A percentile compares a stretch with the other conserved stretches of the same genome.
phyloP scores from a whole-genome alignment of 202 grass and related monocot genomes.

The Carex arenaria region DNA sequence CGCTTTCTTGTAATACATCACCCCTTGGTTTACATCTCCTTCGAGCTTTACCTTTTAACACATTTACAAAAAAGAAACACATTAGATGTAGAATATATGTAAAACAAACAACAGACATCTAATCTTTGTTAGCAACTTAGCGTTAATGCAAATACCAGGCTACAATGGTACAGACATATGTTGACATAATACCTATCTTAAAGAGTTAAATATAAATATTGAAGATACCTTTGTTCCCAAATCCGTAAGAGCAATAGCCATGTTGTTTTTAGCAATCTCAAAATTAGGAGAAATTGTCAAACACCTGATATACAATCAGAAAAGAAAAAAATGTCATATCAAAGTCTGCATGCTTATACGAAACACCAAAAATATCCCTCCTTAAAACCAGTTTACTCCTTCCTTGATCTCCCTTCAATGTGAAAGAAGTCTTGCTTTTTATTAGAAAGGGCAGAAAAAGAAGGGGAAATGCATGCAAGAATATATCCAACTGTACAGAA shows the following conservation, averaged over 20 bases:
- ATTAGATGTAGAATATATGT: conserved; percentile 10
- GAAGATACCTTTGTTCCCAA: conserved; percentile 86
- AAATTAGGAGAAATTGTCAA: conserved; percentile 97
- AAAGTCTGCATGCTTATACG: not conserved
- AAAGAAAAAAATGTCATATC: not conserved
- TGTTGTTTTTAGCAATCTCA: conserved; percentile 99
- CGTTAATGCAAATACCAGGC: not conserved
- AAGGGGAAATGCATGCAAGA: not conserved
- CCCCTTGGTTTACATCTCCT: conserved; percentile 93
- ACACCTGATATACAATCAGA: conserved; percentile 53
- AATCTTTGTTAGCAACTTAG: not conserved
- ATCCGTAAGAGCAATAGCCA: conserved; percentile 97
- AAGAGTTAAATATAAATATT: not conserved
- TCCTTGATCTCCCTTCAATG: not conserved
- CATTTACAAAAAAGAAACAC: conserved; percentile 8
- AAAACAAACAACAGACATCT: not conserved
- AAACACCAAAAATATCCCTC: not conserved
- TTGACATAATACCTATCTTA: not conserved
- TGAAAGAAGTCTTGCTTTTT: not conserved
- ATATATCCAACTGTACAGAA: not conserved
- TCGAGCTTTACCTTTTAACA: conserved; percentile 79
- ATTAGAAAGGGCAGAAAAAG: not conserved
- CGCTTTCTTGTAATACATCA: conserved; percentile 97
- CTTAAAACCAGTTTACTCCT: not conserved
- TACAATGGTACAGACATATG: not conserved